phyloP scores from a whole-genome alignment of 2,329 filamentous ascomycete species.

The Tolypocladium pustulatum region DNA sequence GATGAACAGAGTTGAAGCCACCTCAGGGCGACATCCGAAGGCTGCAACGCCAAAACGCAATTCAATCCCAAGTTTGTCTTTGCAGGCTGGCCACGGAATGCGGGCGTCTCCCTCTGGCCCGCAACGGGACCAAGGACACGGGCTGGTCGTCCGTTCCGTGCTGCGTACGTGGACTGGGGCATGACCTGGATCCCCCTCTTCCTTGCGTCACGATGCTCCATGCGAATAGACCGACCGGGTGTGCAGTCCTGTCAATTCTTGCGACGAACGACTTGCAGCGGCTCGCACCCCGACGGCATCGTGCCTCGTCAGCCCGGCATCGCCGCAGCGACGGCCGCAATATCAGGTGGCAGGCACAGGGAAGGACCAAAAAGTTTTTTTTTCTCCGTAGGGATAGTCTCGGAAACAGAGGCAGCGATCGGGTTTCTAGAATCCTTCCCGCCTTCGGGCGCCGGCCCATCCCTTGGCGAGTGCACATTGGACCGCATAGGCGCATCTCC shows the following conservation, averaged over 20 bases:
- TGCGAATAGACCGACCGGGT: not conserved
- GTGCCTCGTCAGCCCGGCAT: not conserved
- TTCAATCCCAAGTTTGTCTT: not conserved
- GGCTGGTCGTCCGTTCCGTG: not conserved
- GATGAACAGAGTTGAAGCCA: not conserved
- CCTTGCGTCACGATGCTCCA: not conserved
- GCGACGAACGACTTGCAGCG: not conserved
- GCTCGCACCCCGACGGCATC: not conserved
- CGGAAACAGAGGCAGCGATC: not conserved
- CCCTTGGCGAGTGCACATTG: not conserved
- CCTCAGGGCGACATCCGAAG: not conserved
- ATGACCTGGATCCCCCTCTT: not conserved
- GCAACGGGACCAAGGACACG: not conserved
- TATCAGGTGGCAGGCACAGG: not conserved
- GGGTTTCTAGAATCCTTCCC: conserved; percentile 2
- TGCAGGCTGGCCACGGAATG: not conserved
- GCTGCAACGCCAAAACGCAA: not conserved
- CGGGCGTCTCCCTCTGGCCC: not conserved
- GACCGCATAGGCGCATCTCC: not conserved
- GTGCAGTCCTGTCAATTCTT: not conserved
- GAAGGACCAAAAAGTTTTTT: not conserved
- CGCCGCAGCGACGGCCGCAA: not conserved
- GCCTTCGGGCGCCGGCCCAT: not conserved
- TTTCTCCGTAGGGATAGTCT: no score
- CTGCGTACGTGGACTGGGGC: not conserved